Evolutionary conservation across 2,329 filamentous ascomycete genomes (phyloP), one percentile per base, ranked within the genome.

Genomic region (Plectosphaerella cucumerina): DNA sequence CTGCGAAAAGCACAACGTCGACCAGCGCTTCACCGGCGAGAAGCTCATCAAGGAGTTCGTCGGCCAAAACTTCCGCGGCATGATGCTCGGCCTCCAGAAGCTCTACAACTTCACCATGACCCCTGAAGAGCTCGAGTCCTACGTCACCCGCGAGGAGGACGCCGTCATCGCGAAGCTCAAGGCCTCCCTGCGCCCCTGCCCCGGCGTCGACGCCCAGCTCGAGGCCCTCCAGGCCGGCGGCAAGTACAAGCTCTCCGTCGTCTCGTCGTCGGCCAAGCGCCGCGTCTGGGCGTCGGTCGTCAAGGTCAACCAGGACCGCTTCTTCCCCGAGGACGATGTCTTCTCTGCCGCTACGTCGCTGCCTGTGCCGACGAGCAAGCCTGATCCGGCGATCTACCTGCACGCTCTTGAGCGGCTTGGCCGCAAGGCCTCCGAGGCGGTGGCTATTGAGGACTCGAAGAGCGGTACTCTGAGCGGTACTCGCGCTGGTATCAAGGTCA

Each of bases 1-100:
- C 68, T 84, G 93, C 67, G 77, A 79, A 60, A 79, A 80, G 63
- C 79, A 86, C 64, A 73, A 77, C 61, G 76, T 90, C 53, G 59
- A 68, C 26, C 77, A 82, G 60, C 82, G 80, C 65, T 96, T 95
- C 76, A 91, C 88, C 4, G 87, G 87, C 63, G 81, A 85, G 45
- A 78, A 84, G 53, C 85, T 96, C 57, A 89, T 96, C 72, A 75
- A 78, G 60, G 89, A 96, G 73, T 96, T 95, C 63, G 90, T 96
- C 60, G 91, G 92, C 62, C 87, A 94, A 69, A 96, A 95, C 80
- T 96, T 96, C 81, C 89, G 90, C 60, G 89, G 90, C 71, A 96
- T 96, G 89, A 85, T 96, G 72, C 70, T 76, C 53, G 84, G 82
- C 54, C 82, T 96, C 54, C 85, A 91, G 70, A 74, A 83, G 68